Evolutionary conservation across 345 rosid genomes (phyloP).

Genomic region (Eucalyptus sideroxylon): DNA sequence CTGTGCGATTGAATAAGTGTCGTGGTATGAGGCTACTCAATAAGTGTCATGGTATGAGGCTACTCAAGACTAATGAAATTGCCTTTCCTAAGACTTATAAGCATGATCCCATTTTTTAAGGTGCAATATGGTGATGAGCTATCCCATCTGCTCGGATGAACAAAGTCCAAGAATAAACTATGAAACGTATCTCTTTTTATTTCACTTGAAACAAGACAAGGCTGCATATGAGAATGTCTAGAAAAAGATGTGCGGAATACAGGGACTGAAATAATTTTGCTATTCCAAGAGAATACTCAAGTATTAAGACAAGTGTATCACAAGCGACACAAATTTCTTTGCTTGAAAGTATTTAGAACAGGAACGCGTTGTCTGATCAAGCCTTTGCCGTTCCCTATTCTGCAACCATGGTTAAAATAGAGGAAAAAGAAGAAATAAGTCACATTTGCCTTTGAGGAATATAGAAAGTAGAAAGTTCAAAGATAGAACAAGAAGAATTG

Average conservation of each 20-base stretch:
- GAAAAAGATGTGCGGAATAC: neutral
- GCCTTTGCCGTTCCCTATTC: neutral
- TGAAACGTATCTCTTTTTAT: neutral
- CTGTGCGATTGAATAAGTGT: neutral
- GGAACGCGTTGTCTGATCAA: neutral
- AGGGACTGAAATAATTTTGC: neutral
- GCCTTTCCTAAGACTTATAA: neutral
- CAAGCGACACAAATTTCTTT: neutral
- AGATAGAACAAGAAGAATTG: neutral
- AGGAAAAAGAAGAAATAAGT: neutral
- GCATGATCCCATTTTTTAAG: neutral
- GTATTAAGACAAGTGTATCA: neutral
- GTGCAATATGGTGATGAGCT: neutral
- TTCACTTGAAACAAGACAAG: neutral
- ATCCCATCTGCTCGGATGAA: neutral
- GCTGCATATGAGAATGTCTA: neutral
- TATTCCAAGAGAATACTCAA: neutral
- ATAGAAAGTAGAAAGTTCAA: neutral
- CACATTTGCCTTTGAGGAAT: neutral
- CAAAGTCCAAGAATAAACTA: neutral
- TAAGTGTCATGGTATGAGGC: neutral
- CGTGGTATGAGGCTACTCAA: neutral
- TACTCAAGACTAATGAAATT: neutral
- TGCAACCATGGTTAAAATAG: neutral
- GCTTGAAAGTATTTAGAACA: neutral